Conservation (phyloP, 768 basidiomycete species). For the Xanthoconium purpureum region DNA sequence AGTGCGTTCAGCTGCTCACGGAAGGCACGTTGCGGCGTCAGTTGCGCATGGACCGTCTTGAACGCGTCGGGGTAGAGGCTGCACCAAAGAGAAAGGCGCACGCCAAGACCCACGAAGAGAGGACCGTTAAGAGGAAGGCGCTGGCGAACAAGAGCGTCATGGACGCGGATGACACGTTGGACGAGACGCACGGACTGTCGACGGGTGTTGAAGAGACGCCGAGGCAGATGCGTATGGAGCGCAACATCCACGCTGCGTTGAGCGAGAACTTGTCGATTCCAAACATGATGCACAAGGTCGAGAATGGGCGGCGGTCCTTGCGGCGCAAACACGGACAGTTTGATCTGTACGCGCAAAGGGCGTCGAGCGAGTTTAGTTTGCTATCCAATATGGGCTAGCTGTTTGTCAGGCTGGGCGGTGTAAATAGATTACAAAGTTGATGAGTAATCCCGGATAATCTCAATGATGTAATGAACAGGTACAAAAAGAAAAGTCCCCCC, state of each 20-base stretch:
- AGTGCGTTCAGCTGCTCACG: slow-evolving; percentile 20
- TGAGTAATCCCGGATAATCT: neutral
- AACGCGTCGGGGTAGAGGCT: neutral
- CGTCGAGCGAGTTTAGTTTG: slow-evolving; percentile 16
- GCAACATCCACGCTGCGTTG: slow-evolving; percentile 5
- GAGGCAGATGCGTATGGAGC: slow-evolving; percentile 8
- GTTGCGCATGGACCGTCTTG: slow-evolving; percentile 8
- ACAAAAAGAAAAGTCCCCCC: neutral
- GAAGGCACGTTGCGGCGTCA: slow-evolving; percentile 21
- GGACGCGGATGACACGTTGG: neutral
- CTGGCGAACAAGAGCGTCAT: slow-evolving; percentile 2
- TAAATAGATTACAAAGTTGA: too few species aligned
- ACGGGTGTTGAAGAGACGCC: slow-evolving; percentile 2
- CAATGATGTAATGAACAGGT: neutral
- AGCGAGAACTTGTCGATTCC: slow-evolving; percentile 21
- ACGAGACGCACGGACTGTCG: neutral
- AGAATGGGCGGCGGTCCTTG: neutral
- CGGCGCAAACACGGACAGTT: slow-evolving; percentile 11
- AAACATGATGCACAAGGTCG: slow-evolving; percentile 13
- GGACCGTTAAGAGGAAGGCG: slow-evolving; percentile 8
- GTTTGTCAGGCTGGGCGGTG: too few species aligned
- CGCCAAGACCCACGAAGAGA: neutral
- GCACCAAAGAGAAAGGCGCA: neutral
- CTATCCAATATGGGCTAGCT: neutral
- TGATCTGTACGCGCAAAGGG: slow-evolving; percentile 14